phyloP scores from a whole-genome alignment of 1,284 basidiomycete genomes.

The Mycena sp. region DNA sequence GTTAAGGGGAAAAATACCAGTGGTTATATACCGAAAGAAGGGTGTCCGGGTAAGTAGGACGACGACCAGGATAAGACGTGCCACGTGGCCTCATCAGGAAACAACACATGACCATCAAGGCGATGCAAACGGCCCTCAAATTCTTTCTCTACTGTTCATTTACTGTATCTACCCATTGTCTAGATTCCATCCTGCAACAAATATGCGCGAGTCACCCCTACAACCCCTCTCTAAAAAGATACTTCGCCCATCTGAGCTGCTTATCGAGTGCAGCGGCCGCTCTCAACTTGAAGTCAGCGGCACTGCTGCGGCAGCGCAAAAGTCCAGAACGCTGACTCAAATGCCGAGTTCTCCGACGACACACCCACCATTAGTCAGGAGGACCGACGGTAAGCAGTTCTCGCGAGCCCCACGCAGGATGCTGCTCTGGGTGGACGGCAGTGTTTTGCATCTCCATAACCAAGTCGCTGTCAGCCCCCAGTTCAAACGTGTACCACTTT shows the following conservation, averaged over 20 bases:
- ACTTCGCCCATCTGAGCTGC: too few species aligned
- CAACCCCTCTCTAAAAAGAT: too few species aligned
- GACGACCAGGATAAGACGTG: slow-evolving; percentile 20
- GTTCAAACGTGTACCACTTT: slow-evolving; percentile 64
- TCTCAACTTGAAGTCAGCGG: too few species aligned
- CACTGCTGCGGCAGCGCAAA: too few species aligned
- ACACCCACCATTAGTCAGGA: slow-evolving; percentile 25
- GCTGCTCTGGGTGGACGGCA: slow-evolving; percentile 49
- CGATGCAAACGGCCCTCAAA: neutral
- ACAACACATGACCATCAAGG: neutral
- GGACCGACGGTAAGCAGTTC: slow-evolving; percentile 46
- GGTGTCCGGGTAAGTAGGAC: neutral
- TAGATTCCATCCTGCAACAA: too few species aligned
- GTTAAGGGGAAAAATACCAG: slow-evolving; percentile 23
- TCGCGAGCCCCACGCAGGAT: slow-evolving; percentile 58
- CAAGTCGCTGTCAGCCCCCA: slow-evolving; percentile 62
- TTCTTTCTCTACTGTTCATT: neutral
- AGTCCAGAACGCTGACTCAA: too few species aligned
- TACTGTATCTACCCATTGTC: neutral
- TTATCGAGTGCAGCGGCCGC: too few species aligned
- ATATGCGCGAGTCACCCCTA: too few species aligned
- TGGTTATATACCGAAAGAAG: neutral
- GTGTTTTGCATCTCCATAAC: slow-evolving; percentile 49
- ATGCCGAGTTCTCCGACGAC: neutral
- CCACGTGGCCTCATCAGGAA: slow-evolving; percentile 24